These are phyloP conservation scores for Barnettozyma siamensis DNA, from an alignment of 805 yeast species.

Conservation along the genomic window DNA sequence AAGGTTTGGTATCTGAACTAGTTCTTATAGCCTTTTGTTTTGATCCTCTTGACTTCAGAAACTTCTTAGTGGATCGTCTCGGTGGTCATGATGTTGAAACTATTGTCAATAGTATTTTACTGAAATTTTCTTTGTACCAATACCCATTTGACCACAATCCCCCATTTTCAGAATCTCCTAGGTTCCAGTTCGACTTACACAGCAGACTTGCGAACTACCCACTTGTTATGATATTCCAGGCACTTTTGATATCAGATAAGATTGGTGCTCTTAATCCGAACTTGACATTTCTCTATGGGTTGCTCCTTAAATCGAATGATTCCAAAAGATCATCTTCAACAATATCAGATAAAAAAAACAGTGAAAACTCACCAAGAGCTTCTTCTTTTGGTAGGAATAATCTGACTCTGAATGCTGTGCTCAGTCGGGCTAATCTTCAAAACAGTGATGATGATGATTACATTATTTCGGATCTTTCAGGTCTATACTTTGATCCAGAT, in stretches of 20 bases:
- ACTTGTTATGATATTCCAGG: conserved; percentile 11
- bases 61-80: not conserved
- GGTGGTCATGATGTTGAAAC: not conserved
- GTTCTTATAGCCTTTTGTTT: conserved; percentile 1
- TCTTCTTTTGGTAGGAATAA: no score
- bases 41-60: conserved; percentile 4
- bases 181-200: conserved; percentile 2
- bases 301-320: not conserved
- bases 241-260: conserved; percentile 11
- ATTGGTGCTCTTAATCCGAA: conserved; percentile 8
- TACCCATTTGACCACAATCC: not conserved
- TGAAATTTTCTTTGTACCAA: not conserved
- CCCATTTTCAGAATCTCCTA: conserved; percentile 1
- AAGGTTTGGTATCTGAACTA: conserved; percentile 8
- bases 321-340: not conserved
- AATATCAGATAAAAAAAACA: no score
- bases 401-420: no score
- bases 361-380: no score
- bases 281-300: conserved; percentile 11
- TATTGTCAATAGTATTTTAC: not conserved
- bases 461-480: no score
- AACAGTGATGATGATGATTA: no score
- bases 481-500: no score
- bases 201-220: conserved; percentile 7
- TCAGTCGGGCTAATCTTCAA: no score